Base-by-base conservation (phyloP, 768 basidiomycete species). In the Tremella fuciformis region DNA sequence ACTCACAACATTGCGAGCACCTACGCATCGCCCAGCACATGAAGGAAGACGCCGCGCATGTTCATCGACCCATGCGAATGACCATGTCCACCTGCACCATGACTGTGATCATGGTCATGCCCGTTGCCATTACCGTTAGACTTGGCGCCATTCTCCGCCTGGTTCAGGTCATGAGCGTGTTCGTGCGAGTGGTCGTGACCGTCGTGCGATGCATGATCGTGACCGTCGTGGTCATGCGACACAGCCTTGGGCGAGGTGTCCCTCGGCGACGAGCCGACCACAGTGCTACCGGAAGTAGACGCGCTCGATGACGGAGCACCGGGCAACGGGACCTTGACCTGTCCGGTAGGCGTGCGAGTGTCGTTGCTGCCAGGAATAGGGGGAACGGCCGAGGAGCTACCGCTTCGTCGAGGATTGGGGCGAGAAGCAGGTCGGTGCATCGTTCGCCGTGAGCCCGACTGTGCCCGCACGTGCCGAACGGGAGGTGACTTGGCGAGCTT, bases 21-120 rank as follows among this genome's bases (percentile, higher is more conserved):
- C 66, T 55, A 78, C 75, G 94, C 94, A 79, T 99, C 94, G 34
- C 94, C 94, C 46, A 99, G 77, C 39, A 98, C 96, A 76, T 99
- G 96, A 25, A 99, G 78, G 29, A 98, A 81, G 1, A 99, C 82
- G 26, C 92, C 96, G n/a, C 81, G 87, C 93, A 98, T 97, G 78
- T 98, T 99, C 96, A 99, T 98, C 0, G 87, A 89, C 0, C 85
- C 86, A 44, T 80, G 78, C 11, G 67, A 66, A 49, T 76, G 75
- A 3, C 75, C 76, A 40, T 70, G 67, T 11, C 70, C 75, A 21
- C 67, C 71, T 13, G 56, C 47, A 22, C 58, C 63, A 37, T 58
- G 56, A 6, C 51, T 63, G 37, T 66, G 62, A 9, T 55, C 65
- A 44, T 68, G 62, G 15, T 56, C 62, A 37, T 63, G 56, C 11